Base-by-base conservation (phyloP, 1,284 basidiomycete species). In the Heliocybe sulcata region DNA sequence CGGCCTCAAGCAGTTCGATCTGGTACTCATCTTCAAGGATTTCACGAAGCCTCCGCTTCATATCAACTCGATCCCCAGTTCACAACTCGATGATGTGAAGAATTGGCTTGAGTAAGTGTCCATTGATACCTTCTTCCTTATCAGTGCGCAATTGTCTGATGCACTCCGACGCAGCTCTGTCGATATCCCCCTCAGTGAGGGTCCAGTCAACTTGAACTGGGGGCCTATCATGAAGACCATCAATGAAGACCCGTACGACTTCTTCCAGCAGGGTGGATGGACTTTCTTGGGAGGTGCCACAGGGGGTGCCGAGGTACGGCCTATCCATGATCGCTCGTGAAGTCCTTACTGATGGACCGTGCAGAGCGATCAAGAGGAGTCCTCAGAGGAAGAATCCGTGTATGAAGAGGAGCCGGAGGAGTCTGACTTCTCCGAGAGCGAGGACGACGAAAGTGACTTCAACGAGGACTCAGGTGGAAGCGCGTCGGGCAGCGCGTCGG, bases 161-260 rank as follows among this genome's bases (percentile, higher is more conserved):
- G 16, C 57, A 1, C 52, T 55, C 16, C 25, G 51, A 35, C 26
- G 45, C 58, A 95, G 92, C 68, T 96, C 93, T 11, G 94, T 97
- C 55, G 97, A 99, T 69, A 96, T 99, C 56, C 89, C 95, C 14
- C 84, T 98, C 71, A 92, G 91, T 48, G 97, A 98, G 72, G 92
- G 96, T 10, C 93, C 94, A 1, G 94, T 99, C 73, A 99, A 99
- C 72, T 76, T 98, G 71, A 97, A 98, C 67, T 99, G 97, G 97
- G 86, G 87, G 16, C 92, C 92, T 2, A 98, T 99, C 68, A 97
- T 97, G 92, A 96, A 95, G 72, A 93, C 92, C 29, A 87, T 97
- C 72, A 96, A 96, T 63, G 95, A 98, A 60, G 92, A 91, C 64
- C 95, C 97, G 0, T 87, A 92, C 65, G 92, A 92, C 53, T 99